These are phyloP conservation scores for Boletellus emodensis DNA, from an alignment of 768 basidiomycete genomes.

Conservation along the genomic window DNA sequence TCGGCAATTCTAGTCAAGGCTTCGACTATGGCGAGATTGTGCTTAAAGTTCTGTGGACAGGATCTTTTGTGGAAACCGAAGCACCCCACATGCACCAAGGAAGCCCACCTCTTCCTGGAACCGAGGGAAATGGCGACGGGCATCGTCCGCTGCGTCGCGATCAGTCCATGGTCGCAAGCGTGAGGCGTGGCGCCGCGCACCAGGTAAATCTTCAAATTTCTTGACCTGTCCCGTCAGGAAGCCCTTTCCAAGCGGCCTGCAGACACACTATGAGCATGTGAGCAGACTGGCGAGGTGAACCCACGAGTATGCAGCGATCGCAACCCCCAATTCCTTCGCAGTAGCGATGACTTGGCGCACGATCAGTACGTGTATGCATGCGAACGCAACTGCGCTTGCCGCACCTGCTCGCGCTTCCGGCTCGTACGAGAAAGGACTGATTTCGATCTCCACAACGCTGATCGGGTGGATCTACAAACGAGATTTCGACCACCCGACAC, in stretches of 20 bases:
- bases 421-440: constrained; percentile 59
- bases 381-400: neutral
- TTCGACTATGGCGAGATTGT: constrained; percentile 44
- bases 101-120: constrained; percentile 40
- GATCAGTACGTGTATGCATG: neutral
- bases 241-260: constrained; percentile 51
- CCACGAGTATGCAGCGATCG: constrained; percentile 60
- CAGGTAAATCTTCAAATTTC: constrained; percentile 33
- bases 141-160: constrained; percentile 35
- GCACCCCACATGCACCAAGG: neutral
- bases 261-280: neutral
- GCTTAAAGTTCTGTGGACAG: constrained; percentile 31
- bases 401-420: neutral
- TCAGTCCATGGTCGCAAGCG: neutral
- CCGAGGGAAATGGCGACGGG: constrained; percentile 36
- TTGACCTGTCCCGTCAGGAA: constrained; percentile 51
- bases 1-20: constrained; percentile 37
- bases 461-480: constrained; percentile 46
- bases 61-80: neutral
- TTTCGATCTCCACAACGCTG: constrained; percentile 62
- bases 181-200: constrained; percentile 7
- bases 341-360: constrained; percentile 43
- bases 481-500: neutral
- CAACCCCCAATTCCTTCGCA: constrained; percentile 49
- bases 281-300: constrained; percentile 6